These are phyloP conservation scores for Exophiala sideris DNA, from an alignment of 2,329 filamentous ascomycete species.

Conservation along the genomic window DNA sequence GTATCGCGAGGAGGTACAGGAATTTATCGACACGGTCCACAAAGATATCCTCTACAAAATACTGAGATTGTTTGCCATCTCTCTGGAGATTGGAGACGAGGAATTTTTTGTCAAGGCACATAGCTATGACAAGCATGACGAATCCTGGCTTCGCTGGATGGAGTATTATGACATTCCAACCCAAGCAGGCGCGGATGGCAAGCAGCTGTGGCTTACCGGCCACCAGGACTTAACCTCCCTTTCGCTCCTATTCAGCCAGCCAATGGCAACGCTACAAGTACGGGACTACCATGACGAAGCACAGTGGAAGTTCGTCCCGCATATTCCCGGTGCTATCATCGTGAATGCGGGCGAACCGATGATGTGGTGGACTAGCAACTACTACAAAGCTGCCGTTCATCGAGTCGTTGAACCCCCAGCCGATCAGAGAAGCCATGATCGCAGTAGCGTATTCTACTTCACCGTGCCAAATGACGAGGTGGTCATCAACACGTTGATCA, in stretches of 20 bases:
- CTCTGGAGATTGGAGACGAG: slow-evolving; percentile 57
- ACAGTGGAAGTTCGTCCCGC: slow-evolving; percentile 51
- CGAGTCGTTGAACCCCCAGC: slow-evolving; percentile 4
- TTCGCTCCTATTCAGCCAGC: slow-evolving; percentile 58
- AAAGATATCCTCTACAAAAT: slow-evolving; percentile 32
- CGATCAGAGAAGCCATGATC: slow-evolving; percentile 7
- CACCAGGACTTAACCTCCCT: slow-evolving; percentile 58
- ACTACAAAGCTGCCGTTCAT: slow-evolving; percentile 24
- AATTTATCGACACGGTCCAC: slow-evolving; percentile 41
- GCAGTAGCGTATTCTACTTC: slow-evolving; percentile 8
- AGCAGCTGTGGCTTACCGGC: slow-evolving; percentile 40
- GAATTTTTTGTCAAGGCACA: slow-evolving; percentile 57
- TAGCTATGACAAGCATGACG: slow-evolving; percentile 56
- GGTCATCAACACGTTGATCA: slow-evolving; percentile 28
- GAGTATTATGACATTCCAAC: slow-evolving; percentile 47
- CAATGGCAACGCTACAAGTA: slow-evolving; percentile 57
- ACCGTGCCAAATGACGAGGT: slow-evolving; percentile 41
- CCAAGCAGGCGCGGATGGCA: slow-evolving; percentile 36
- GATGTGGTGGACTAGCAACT: slow-evolving; percentile 50
- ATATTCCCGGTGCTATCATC: slow-evolving; percentile 50
- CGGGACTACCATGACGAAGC: slow-evolving; percentile 40
- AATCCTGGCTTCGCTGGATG: slow-evolving; percentile 63
- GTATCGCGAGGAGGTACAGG: slow-evolving; percentile 55
- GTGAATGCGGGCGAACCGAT: slow-evolving; percentile 52
- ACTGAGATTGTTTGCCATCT: slow-evolving; percentile 58